Conservation (phyloP, 768 basidiomycete genomes). For the Leccinellum rugosiceps region DNA sequence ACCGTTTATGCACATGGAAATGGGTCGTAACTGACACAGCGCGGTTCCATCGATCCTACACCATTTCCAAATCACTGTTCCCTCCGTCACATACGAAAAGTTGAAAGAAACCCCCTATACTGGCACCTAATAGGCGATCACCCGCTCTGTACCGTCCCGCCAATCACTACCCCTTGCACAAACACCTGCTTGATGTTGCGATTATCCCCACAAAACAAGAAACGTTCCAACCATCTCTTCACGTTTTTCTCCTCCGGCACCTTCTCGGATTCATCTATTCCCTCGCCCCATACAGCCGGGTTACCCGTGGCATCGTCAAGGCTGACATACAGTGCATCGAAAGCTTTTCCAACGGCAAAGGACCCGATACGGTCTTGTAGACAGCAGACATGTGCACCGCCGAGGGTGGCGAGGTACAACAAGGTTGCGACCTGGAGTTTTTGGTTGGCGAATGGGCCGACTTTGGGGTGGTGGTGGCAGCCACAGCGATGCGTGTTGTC, state of each 20-base stretch:
- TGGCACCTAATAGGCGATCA: neutral
- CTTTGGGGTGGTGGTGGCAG: neutral
- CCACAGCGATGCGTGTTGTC: neutral
- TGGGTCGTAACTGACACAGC: too few relatives aligned
- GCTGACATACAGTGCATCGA: constrained; percentile 80
- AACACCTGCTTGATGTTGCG: constrained; percentile 77
- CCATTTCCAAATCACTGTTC: neutral
- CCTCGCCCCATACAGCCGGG: constrained; percentile 51
- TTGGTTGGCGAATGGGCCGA: constrained; percentile 42
- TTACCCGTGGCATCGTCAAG: constrained; percentile 49
- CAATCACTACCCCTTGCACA: constrained; percentile 74
- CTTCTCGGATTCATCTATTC: constrained; percentile 20
- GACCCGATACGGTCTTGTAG: constrained; percentile 66
- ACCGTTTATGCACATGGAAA: too few relatives aligned
- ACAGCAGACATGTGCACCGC: constrained; percentile 80
- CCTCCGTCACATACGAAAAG: too few relatives aligned
- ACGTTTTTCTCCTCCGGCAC: constrained; percentile 31
- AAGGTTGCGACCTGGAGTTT: constrained; percentile 69
- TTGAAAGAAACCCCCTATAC: too few relatives aligned
- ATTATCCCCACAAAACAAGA: constrained; percentile 84
- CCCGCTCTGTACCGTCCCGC: constrained; percentile 40
- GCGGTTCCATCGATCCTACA: neutral
- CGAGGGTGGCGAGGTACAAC: constrained; percentile 85
- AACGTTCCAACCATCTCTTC: constrained; percentile 66
- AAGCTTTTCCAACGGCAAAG: constrained; percentile 75